Base-by-base conservation (phyloP, 1,284 basidiomycete genomes). In the Spongiforma sp. region DNA sequence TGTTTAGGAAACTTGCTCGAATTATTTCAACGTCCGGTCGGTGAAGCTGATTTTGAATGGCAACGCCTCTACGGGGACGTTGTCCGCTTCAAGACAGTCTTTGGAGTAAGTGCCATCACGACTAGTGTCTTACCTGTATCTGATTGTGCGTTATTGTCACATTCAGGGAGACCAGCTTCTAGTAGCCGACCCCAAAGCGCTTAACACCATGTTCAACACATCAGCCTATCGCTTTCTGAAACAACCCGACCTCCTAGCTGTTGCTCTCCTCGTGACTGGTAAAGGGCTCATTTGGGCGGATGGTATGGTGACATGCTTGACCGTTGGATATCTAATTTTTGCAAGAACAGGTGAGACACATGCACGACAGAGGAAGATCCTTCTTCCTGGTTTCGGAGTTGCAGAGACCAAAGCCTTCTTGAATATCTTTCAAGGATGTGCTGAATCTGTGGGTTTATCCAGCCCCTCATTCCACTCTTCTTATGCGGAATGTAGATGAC, bases 311-410 rank as follows among this genome's bases (percentile, higher is more conserved):
- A 1, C 26, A 15, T 54, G 14, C n/a, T 55, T 43, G 15, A 21
- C 32, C n/a, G 58, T 26, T 34, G 33, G 21, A 39, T 52, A 26
- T 34, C 7, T 3, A 28, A 39, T 39, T 30, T n/a, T n/a, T n/a
- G n/a, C n/a, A 41, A n/a, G 26, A 41, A 26, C 62, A 85, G 84
- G 82, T 14, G 79, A 80, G 12, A 73, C 65, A 34, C 84, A 86
- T 65, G 80, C 78, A 60, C 73, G 81, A 53, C 81, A 84, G 32
- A 68, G 81, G 59, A 84, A 77, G 64, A 74, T 82, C 11, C 76
- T 85, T 72, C 73, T 79, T 32, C 81, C 81, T 1, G 83, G 78
- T 10, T 85, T 84, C 59, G 78, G 81, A 1, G 64, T 59, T 2
- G 73, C 77, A 0, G 83, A 83, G 59, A 70, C 76, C 14, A 81